Conservation (phyloP, 495 filamentous ascomycete genomes). For the Bryoglossum gracile region DNA sequence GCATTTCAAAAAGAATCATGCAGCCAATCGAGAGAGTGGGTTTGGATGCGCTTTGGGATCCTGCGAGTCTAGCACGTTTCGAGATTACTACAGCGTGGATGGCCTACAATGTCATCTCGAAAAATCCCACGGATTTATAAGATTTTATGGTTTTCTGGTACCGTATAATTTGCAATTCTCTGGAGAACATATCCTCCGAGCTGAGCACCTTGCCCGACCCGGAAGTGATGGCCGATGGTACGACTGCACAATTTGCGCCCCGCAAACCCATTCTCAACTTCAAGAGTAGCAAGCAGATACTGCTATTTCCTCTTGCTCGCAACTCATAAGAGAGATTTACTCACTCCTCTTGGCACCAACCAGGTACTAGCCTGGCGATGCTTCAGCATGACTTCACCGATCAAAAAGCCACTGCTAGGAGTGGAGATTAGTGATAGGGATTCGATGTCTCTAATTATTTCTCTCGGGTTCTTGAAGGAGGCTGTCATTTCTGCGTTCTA, state of each 20-base stretch:
- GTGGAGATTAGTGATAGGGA: no score
- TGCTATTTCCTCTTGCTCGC: no score
- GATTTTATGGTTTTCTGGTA: background rate
- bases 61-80: background rate
- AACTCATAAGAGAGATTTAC: no score
- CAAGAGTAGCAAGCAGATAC: no score
- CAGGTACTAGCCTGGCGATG: no score
- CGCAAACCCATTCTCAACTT: slow-evolving; percentile 32
- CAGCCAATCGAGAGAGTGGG: background rate
- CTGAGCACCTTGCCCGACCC: background rate
- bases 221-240: background rate
- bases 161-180: background rate
- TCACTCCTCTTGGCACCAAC: no score
- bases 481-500: no score
- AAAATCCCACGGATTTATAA: background rate
- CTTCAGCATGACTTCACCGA: no score
- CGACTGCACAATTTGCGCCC: background rate
- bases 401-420: no score
- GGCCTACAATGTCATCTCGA: background rate
- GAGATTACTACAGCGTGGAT: background rate
- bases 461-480: no score
- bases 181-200: background rate
- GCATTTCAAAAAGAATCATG: background rate
- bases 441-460: no score
- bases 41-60: background rate